Conservation (phyloP, 2,329 filamentous ascomycete genomes). For the Juglanconis oblonga region DNA sequence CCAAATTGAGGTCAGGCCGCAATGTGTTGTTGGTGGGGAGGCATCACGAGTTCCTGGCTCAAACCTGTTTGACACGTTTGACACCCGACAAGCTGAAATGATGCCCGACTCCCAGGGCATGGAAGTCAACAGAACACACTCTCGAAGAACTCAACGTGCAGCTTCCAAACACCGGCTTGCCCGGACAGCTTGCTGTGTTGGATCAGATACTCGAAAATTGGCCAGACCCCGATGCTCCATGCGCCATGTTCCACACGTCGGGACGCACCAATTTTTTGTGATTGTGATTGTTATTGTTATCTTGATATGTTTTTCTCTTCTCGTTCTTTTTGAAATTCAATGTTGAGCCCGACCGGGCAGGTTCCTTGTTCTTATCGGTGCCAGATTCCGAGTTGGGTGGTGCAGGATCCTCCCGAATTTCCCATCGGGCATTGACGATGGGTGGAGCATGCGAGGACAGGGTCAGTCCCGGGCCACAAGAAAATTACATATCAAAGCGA, state of each 20-base stretch:
- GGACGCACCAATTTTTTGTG: too few relatives aligned
- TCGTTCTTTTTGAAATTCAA: background rate
- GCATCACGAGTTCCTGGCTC: background rate
- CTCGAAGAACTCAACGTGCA: background rate
- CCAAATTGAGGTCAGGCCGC: background rate
- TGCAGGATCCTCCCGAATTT: slow-evolving; percentile 17
- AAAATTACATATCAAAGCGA: slow-evolving; percentile 14
- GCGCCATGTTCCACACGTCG: too few relatives aligned
- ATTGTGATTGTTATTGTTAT: too few relatives aligned
- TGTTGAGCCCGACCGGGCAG: slow-evolving; percentile 12
- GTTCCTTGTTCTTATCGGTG: slow-evolving; percentile 14
- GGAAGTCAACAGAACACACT: background rate
- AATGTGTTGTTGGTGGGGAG: background rate
- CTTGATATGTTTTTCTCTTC: too few relatives aligned
- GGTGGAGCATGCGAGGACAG: slow-evolving; percentile 16
- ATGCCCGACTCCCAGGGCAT: background rate
- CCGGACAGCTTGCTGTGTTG: too few relatives aligned
- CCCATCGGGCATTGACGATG: slow-evolving; percentile 18
- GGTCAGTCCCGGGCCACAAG: slow-evolving; percentile 9
- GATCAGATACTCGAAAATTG: too few relatives aligned
- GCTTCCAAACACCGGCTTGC: too few relatives aligned
- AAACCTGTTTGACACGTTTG: background rate
- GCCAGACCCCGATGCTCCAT: too few relatives aligned
- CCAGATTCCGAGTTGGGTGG: slow-evolving; percentile 15
- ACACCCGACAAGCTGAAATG: background rate